Conservation (phyloP, 2,329 filamentous ascomycete species). For the Neonectria neomacrospora region DNA sequence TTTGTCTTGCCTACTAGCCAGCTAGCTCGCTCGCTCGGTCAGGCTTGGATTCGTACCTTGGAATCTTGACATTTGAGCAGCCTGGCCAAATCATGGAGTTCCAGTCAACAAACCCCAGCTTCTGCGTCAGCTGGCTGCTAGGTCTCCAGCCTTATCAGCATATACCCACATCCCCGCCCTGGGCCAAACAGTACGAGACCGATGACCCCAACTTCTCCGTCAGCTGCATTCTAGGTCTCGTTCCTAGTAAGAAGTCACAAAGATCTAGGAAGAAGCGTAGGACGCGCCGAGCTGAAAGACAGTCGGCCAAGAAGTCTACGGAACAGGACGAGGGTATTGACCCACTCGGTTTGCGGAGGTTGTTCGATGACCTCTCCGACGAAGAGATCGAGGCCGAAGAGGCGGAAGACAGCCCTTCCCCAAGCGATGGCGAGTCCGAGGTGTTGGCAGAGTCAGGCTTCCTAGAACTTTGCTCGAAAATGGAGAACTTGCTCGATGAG, state of each 20-base stretch:
- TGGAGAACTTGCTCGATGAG: slow-evolving; percentile 46
- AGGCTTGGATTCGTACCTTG: slow-evolving; percentile 28
- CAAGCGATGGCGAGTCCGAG: slow-evolving; percentile 31
- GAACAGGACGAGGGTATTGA: slow-evolving; percentile 28
- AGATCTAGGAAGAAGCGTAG: slow-evolving; percentile 37
- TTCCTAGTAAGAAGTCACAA: slow-evolving; percentile 39
- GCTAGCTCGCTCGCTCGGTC: slow-evolving; percentile 24
- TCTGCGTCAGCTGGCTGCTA: slow-evolving; percentile 46
- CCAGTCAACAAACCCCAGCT: slow-evolving; percentile 42
- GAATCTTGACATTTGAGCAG: slow-evolving; percentile 37
- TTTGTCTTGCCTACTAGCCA: slow-evolving; percentile 21
- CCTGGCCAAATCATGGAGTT: slow-evolving; percentile 42
- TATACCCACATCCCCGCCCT: slow-evolving; percentile 39
- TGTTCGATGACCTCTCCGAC: slow-evolving; percentile 39
- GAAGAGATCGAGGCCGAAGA: slow-evolving; percentile 33
- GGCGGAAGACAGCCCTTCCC: slow-evolving; percentile 7
- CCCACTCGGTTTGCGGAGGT: slow-evolving; percentile 36
- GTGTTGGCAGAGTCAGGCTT: slow-evolving; percentile 44
- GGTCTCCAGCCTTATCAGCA: slow-evolving; percentile 40
- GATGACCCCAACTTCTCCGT: slow-evolving; percentile 45
- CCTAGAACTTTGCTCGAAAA: slow-evolving; percentile 40
- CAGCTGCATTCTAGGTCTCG: slow-evolving; percentile 44
- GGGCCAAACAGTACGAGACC: slow-evolving; percentile 41
- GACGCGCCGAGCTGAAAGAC: slow-evolving; percentile 30
- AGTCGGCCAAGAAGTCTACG: slow-evolving; percentile 1